Evolutionary conservation across 345 rosid genomes (phyloP), one percentile per base, ranked within the genome.

Genomic region (Populus ilicifolia): DNA sequence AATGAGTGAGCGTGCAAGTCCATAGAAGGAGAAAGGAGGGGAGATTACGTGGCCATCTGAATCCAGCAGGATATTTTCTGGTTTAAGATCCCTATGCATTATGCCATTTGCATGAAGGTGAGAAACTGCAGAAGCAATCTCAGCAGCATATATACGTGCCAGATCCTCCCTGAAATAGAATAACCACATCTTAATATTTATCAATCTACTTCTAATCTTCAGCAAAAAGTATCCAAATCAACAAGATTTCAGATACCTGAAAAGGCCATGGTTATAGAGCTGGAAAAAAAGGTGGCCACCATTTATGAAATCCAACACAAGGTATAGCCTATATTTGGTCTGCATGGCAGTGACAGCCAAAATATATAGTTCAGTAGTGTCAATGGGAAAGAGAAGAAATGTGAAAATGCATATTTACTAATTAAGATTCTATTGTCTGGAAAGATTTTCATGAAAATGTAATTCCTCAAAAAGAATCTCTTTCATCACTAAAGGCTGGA

Each of bases 251-350:
- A 67, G n/a, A 54, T 85, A 93, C 98, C 97, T 90, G 90, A 95
- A 95, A 75, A 95, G 98, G 44, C 99, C 99, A 75, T 93, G 99
- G 78, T 90, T 87, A 83, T 92, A 90, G 69, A 95, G 97, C 90
- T 95, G 99, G 84, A 95, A 95, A 82, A 95, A 95, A 2, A 95
- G 93, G 85, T 95, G 99, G 7, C 98, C 99, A 20, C 99, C 99
- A 54, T 95, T 95, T 52, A 95, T 87, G 84, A 95, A 95, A 85
- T 95, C 99, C 25, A 95, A 80, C 83, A 95, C 93, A 20, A 93
- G 98, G 79, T 92, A 93, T 5, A 95, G 80, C 78, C 98, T 86
- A 54, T 95, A 95, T 77, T 95, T 93, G 27, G 97, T 93, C 99
- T 95, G 97, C 87, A 80, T 18, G 38, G 23, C 75, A 87, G 1